Evolutionary conservation across 2,329 filamentous ascomycete species (phyloP), one percentile per base, ranked within the genome.

Genomic region (Xylariomycetidae sp.): DNA sequence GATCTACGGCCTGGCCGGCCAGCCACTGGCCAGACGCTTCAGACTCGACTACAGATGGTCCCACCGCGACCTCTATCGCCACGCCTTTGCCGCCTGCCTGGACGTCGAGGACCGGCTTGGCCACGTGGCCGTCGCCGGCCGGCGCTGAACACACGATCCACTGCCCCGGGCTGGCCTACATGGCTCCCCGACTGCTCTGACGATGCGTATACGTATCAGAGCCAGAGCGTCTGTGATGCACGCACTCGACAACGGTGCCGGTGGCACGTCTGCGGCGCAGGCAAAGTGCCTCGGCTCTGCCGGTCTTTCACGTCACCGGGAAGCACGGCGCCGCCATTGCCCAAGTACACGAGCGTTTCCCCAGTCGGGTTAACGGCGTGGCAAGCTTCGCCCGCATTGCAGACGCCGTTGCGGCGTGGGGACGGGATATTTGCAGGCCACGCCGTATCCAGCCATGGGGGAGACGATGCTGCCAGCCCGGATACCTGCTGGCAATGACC

Each of bases 181-280:
- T 48, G 41, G 40, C 12, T 46, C n/a, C 39, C 43, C 3, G 25
- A 45, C 10, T 46, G 40, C 43, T 36, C 39, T 9, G 24, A 19
- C n/a, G n/a, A n/a, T n/a, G n/a, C n/a, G n/a, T n/a, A n/a, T n/a
- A n/a, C n/a, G n/a, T n/a, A n/a, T n/a, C 1, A 2, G 2, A 6
- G 3, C 32, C 12, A 4, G 3, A 9, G 3, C 19, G 14, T 36
- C 38, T 12, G 3, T 20, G 18, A 20, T 16, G 12, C 12, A 4
- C 7, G 15, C 19, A 10, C 3, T 17, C 3, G 34, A 34, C n/a
- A 43, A 25, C 26, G 33, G 36, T 17, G 29, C 39, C 16, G 38
- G 35, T 19, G 34, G 42, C n/a, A 31, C 41, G 16, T 40, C 40
- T 3, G 36, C 31, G 5, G 34, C 39, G 15, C 19, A 23, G 13